Evolutionary conservation across 768 basidiomycete genomes (phyloP).

Genomic region (Suillus placidus): DNA sequence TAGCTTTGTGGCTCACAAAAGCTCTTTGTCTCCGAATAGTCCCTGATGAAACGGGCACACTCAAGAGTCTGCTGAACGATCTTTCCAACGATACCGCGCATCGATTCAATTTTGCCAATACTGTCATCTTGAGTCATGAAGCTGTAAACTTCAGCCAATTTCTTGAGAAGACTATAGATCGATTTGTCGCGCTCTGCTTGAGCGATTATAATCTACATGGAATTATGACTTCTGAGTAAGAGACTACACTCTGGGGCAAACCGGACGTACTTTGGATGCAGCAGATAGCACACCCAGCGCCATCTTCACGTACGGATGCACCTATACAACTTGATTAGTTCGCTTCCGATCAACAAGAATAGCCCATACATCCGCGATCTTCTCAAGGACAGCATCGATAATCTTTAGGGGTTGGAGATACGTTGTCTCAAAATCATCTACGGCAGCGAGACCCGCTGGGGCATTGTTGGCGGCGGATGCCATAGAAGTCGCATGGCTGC

Average conservation of each 20-base stretch:
- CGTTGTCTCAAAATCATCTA: not conserved
- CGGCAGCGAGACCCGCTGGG: not conserved
- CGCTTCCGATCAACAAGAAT: not conserved
- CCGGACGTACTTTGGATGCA: not conserved
- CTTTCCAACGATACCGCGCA: not conserved
- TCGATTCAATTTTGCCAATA: not conserved
- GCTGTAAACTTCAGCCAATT: not conserved
- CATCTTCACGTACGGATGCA: constrained; percentile 13
- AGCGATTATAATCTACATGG: constrained; percentile 5
- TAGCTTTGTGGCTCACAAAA: constrained; percentile 17
- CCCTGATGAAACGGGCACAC: constrained; percentile 31
- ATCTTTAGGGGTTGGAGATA: constrained; percentile 9
- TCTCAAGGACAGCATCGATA: not conserved
- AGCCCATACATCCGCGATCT: not conserved
- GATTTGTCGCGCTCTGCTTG: constrained; percentile 8
- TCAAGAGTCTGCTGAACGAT: constrained; percentile 26
- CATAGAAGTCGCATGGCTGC: not conserved
- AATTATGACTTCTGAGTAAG: not conserved
- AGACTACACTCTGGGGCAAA: too few species aligned
- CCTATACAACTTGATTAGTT: not conserved
- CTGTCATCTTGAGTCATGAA: constrained; percentile 4
- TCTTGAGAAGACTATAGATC: not conserved
- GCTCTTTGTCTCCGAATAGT: constrained; percentile 26
- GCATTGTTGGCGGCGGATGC: not conserved
- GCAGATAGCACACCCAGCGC: constrained; percentile 4